These are phyloP conservation scores for Sechiopsis laciniata DNA, from an alignment of 306 rosid genomes.

Conservation along the genomic window DNA sequence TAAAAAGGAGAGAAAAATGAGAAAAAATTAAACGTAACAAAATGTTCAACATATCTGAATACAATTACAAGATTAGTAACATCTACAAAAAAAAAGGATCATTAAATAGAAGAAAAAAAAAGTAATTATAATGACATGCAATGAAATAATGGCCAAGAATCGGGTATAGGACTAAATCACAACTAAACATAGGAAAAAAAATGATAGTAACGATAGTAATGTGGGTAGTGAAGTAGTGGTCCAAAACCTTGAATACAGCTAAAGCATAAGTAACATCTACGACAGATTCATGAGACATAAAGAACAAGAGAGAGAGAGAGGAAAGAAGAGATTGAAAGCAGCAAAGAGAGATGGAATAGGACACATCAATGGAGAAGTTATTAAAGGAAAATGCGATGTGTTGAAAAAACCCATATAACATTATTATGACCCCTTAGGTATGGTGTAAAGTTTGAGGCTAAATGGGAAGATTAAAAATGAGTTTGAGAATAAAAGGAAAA, in stretches of 20 bases:
- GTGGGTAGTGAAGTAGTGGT: neutral
- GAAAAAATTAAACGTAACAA: too few relatives aligned
- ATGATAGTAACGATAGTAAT: neutral
- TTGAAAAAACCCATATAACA: too few relatives aligned
- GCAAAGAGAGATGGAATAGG: neutral
- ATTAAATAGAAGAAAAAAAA: too few relatives aligned
- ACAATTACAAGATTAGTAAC: too few relatives aligned
- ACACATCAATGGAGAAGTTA: neutral
- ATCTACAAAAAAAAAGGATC: too few relatives aligned
- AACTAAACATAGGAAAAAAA: too few relatives aligned
- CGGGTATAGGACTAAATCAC: neutral
- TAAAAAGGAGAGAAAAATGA: too few relatives aligned
- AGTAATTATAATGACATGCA: too few relatives aligned
- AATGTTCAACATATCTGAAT: neutral
- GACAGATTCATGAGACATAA: neutral
- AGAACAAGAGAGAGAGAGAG: too few relatives aligned
- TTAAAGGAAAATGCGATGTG: neutral
- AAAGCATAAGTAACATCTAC: neutral
- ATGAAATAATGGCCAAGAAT: neutral
- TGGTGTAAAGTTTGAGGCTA: neutral
- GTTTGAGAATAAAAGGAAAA: neutral
- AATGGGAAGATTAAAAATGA: neutral
- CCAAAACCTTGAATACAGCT: neutral
- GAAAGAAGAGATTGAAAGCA: too few relatives aligned
- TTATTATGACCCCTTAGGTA: too few relatives aligned